Percentiles rank a stretch among this genome's conserved stretches.
phyloP scores from a whole-genome alignment of 1,284 basidiomycete genomes.

The Microbotryomycetes sp. region DNA sequence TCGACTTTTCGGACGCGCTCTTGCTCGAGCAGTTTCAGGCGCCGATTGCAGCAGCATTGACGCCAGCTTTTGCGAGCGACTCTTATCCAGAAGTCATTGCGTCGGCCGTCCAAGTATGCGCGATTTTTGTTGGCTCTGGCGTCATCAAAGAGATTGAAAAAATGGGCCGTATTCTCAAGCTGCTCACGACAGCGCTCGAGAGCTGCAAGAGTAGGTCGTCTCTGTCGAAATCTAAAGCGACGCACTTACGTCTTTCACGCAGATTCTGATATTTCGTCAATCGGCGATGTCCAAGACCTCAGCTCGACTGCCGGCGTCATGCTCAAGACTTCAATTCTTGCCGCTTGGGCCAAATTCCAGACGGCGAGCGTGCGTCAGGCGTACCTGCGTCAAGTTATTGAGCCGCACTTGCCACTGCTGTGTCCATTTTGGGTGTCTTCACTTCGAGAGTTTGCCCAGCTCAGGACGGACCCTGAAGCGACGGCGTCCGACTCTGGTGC shows the following conservation, averaged over 20 bases:
- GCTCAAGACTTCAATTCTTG: conserved; percentile 84
- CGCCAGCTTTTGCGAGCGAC: conserved; percentile 89
- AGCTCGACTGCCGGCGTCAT: conserved; percentile 92
- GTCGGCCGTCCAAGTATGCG: conserved; percentile 85
- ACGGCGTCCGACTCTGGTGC: conserved; percentile 51
- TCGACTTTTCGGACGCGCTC: conserved; percentile 81
- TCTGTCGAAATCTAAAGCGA: too few relatives aligned
- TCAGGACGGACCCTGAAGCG: conserved; percentile 80
- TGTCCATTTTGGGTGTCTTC: conserved; percentile 81
- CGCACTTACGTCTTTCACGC: not conserved
- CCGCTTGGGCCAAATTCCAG: conserved; percentile 92
- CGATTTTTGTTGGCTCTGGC: conserved; percentile 92
- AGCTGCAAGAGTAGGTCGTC: conserved; percentile 67
- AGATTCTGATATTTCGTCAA: conserved; percentile 74
- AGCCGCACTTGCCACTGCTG: conserved; percentile 68
- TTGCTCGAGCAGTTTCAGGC: conserved; percentile 98
- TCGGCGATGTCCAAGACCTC: conserved; percentile 80
- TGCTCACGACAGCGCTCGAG: conserved; percentile 68
- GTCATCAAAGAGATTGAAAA: conserved; percentile 79
- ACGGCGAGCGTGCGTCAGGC: conserved; percentile 64
- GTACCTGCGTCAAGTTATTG: conserved; percentile 75
- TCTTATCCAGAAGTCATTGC: conserved; percentile 93
- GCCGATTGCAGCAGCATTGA: conserved; percentile 95
- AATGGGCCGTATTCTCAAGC: conserved; percentile 91
- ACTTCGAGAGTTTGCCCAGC: conserved; percentile 83